Evolutionary conservation across 306 rosid genomes (phyloP).

Genomic region (Cicer pinnatifidum): DNA sequence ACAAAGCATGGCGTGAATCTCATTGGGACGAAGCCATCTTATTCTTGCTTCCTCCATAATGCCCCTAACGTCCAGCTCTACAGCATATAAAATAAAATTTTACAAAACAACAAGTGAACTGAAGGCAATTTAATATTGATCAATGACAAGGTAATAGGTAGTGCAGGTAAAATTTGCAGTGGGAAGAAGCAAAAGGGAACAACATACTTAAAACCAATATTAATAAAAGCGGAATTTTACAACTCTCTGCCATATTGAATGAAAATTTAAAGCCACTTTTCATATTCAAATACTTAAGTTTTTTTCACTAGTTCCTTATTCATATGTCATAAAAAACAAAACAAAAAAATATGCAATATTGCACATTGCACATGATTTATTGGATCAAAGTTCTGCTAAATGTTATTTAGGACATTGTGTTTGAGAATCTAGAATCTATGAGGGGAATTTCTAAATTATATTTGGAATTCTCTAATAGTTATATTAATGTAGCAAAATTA

Average conservation of each 20-base stretch:
- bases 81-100: constrained; percentile 37
- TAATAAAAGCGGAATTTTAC: neutral
- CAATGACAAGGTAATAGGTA: neutral
- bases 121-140: neutral
- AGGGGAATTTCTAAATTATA: too few species aligned
- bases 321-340: neutral
- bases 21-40: constrained; percentile 99
- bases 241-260: neutral
- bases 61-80: constrained; percentile 76
- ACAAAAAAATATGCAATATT: neutral
- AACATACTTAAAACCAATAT: neutral
- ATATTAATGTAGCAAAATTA: too few species aligned
- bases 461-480: too few species aligned
- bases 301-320: constrained; percentile 2
- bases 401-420: constrained; percentile 5
- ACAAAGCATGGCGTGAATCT: constrained; percentile 86
- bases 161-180: constrained; percentile 13
- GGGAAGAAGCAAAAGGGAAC: constrained; percentile 19
- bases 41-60: constrained; percentile 74
- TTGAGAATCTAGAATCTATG: neutral
- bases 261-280: constrained; percentile 15
- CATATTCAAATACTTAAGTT: neutral
- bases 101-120: constrained; percentile 40
- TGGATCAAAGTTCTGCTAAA: neutral
- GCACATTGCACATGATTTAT: constrained; percentile 19